Evolutionary conservation across 192 early-diverging fungal genomes (phyloP).

Genomic region (Coemansia sp.): DNA sequence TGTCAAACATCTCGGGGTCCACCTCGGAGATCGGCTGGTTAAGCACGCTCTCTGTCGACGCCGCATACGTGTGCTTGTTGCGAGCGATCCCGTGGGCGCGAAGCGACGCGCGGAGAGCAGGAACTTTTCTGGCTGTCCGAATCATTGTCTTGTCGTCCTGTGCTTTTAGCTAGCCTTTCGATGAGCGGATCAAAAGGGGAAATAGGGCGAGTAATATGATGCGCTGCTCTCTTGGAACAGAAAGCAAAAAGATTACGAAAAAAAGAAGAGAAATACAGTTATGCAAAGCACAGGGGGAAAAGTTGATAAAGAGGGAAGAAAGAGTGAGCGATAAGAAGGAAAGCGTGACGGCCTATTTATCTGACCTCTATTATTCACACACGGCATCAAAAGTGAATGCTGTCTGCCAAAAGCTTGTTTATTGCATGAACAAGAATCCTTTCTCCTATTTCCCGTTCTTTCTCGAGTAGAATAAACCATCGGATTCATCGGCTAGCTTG

Average conservation of each 20-base stretch:
- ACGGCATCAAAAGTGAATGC: not conserved
- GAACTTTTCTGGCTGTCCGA: not conserved
- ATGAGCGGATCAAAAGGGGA: too few species aligned
- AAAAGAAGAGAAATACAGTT: not conserved
- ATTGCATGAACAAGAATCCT: not conserved
- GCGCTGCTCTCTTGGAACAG: too few species aligned
- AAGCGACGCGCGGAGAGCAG: constrained; percentile 9
- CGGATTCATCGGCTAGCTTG: too few species aligned
- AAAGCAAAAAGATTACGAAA: not conserved
- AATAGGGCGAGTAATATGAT: too few species aligned
- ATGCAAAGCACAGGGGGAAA: not conserved
- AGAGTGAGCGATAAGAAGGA: not conserved
- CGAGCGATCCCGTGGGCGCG: not conserved
- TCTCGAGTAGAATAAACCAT: too few species aligned
- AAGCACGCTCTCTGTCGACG: constrained; percentile 54
- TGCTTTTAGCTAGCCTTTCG: not conserved
- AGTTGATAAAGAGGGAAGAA: not conserved
- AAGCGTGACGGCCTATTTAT: not conserved
- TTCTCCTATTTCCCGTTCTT: too few species aligned
- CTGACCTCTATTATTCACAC: not conserved
- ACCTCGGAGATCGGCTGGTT: constrained; percentile 72
- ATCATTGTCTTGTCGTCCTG: constrained; percentile 3
- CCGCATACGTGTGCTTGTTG: constrained; percentile 18
- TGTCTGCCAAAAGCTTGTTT: not conserved
- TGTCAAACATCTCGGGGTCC: constrained; percentile 91